Base-by-base conservation (phyloP, 1,284 basidiomycete genomes). In the Gymnopus androsaceus region DNA sequence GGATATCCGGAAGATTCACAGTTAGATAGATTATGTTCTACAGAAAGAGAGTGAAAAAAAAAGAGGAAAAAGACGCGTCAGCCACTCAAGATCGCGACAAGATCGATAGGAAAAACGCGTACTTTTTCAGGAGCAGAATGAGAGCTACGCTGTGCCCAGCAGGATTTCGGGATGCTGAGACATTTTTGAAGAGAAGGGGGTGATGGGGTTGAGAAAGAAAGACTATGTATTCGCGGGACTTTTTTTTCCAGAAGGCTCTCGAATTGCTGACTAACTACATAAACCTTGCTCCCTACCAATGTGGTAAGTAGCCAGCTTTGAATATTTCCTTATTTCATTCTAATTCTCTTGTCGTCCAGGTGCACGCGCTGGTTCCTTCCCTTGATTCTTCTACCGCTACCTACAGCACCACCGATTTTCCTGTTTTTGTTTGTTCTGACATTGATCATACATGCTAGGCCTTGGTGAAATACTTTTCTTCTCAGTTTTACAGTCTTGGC, bases 91-190 rank as follows among this genome's bases (percentile, higher is more conserved):
- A 55, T 55, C 54, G 40, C 37, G 38, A 31, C 19, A 41, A 31
- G 42, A 37, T 47, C 52, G 56, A 56, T 59, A 36, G 45, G 25
- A 27, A 42, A 56, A 59, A 42, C 59, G 59, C 55, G 51, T 34
- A 92, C 94, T 80, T 94, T 94, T 56, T 81, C 81, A 45, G 85
- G 77, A 21, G 80, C 83, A 8, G 75, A 64, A 21, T 74, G 79
- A 27, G 85, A 90, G 75, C 87, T 92, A 63, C 94, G 84, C 73
- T 97, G 93, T 49, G 94, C 94, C 92, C 94, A 97, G n/a, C 3
- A 92, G 79, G 53, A 95, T 78, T 75, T 96, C 92, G 42, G 94
- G 93, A 73, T 94, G 91, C 59, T 71, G 67, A 73, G 84, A 78
- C 74, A 77, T 74, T 55, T 62, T 65, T n/a, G n/a, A 31, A 27